Evolutionary conservation across 345 rosid genomes (phyloP).

Genomic region (Chamaenerion angustifolium): DNA sequence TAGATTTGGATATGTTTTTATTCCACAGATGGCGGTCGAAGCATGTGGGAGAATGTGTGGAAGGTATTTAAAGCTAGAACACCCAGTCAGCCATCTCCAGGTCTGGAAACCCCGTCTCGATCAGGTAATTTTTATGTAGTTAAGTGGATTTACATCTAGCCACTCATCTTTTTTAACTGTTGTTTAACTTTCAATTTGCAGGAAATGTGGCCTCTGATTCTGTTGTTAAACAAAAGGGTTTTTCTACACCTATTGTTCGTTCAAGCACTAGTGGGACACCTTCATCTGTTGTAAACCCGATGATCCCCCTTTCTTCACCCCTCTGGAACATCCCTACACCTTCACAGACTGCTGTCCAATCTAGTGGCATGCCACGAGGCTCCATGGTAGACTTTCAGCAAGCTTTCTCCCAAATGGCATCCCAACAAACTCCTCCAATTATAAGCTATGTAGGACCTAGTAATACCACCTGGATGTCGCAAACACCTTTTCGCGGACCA

Average conservation of each 20-base stretch:
- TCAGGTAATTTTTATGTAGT: conserved; percentile 34
- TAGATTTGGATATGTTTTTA: not conserved
- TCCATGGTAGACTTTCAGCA: conserved; percentile 49
- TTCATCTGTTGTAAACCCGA: conserved; percentile 30
- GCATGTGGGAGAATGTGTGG: conserved; percentile 77
- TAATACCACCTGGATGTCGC: conserved; percentile 56
- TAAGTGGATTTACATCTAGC: not conserved
- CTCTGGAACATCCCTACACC: conserved; percentile 67
- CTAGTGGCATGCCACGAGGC: conserved; percentile 48
- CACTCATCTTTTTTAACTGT: not conserved
- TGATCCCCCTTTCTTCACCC: conserved; percentile 73
- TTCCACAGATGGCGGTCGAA: conserved; percentile 63
- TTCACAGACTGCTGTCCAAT: conserved; percentile 34
- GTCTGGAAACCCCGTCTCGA: conserved; percentile 54
- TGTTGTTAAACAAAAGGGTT: conserved; percentile 37
- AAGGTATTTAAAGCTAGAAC: conserved; percentile 50
- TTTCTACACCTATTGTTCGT: conserved; percentile 38
- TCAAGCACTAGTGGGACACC: conserved; percentile 46
- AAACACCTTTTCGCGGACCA: conserved; percentile 46
- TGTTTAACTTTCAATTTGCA: conserved; percentile 10
- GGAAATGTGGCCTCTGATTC: conserved; percentile 39
- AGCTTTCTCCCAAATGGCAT: conserved; percentile 45
- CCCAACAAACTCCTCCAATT: conserved; percentile 48
- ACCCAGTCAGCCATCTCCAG: conserved; percentile 40
- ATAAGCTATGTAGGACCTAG: conserved; percentile 51